These are phyloP conservation scores for Tetracentron sinense DNA, from an alignment of 164 flowering plant species.

Conservation along the genomic window DNA sequence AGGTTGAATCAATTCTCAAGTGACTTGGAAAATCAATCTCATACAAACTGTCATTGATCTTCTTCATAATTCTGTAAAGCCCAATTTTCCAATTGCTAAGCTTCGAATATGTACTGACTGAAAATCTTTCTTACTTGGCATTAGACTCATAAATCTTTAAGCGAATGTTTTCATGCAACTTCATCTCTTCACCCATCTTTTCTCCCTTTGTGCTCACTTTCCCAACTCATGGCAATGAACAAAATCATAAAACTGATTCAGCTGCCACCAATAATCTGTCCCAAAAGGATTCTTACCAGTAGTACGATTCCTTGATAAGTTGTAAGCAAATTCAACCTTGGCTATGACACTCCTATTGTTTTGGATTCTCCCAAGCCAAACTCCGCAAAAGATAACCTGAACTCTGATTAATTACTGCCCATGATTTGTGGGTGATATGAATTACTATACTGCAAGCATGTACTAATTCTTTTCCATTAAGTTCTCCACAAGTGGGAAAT, in stretches of 20 bases:
- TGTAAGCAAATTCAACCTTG: background rate
- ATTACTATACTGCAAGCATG: background rate
- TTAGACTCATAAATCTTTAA: background rate
- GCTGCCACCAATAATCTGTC: background rate
- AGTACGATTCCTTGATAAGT: background rate
- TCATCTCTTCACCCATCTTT: background rate
- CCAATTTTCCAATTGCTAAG: background rate
- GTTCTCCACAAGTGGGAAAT: slow-evolving; percentile 3
- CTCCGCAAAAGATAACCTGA: background rate
- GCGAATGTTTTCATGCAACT: background rate
- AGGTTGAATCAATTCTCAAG: too few species aligned
- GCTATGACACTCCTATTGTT: background rate
- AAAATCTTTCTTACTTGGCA: background rate
- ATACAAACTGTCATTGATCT: background rate
- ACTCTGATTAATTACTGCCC: background rate
- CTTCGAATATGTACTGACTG: background rate
- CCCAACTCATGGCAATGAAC: background rate
- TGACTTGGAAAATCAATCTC: background rate
- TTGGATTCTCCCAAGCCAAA: background rate
- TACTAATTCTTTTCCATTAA: background rate
- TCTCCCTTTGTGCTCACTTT: background rate
- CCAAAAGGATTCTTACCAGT: background rate
- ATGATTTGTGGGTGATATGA: too few species aligned
- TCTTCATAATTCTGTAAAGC: background rate
- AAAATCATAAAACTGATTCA: background rate